Base-by-base conservation (phyloP, 306 rosid genomes). In the Pueraria montana region DNA sequence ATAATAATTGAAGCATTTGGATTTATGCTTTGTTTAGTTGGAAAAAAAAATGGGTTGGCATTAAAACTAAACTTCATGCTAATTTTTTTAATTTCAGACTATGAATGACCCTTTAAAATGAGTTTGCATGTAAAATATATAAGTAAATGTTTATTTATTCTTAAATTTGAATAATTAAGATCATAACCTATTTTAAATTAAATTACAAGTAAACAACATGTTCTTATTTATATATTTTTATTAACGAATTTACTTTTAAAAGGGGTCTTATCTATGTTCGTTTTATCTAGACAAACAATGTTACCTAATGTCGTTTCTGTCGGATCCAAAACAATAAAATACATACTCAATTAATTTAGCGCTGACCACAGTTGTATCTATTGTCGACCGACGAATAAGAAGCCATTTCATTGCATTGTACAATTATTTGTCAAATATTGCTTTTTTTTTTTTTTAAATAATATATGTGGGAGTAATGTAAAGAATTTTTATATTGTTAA, bases 241-340 rank as follows among this genome's bases (percentile, higher is more conserved):
- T 17, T 8, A 67, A 4, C 3, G 6, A 38, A 9, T 32, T 34
- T 65, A 65, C 24, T 65, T 30, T 61, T 11, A 32, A 4, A 40
- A 40, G 9, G 5, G 1, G 52, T 68, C 53, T 42, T 68, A 10
- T 40, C 53, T 42, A 5, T 42, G 53, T 68, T 26, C 8, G 13
- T 70, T 70, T 70, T 24, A 46, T 46, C 2, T 24, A 24, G 59
- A 70, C 76, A 70, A 42, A 10, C 8, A 36, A 20, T 43, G 56
- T 43, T 11, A 20, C 43, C 11, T 43, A 69, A 69, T 11, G 36
- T 69, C 74, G 0, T 43, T 69, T 69, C 56, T 69, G 75, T 69
- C 56, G 56, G 56, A 69, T 9, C 56, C 75, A 69, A 43, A 69
- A 69, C 75, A 42, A 69, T 42, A 69, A 69, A 43, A 68, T 18